Evolutionary conservation across 2,329 filamentous ascomycete genomes (phyloP).

Genomic region (Penicillium hordei): DNA sequence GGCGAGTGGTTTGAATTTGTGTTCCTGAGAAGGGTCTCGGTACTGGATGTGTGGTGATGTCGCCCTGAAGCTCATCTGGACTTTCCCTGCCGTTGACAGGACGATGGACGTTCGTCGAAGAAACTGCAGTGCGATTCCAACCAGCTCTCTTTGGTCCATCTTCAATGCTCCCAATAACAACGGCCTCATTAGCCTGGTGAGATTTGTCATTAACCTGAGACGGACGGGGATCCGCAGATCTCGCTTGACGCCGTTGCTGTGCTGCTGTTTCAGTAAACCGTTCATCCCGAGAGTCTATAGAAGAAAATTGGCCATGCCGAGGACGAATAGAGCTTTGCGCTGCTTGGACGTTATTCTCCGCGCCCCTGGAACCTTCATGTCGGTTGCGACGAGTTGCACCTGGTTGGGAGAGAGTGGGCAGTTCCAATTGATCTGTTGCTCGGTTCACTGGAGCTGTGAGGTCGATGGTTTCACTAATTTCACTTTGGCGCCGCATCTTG

Average conservation of each 20-base stretch:
- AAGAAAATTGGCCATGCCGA: not conserved
- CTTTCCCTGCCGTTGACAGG: conserved; percentile 33
- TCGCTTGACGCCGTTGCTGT: conserved; percentile 23
- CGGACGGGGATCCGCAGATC: not conserved
- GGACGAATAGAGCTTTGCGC: conserved; percentile 1
- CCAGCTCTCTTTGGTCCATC: not conserved
- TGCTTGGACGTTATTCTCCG: conserved; percentile 21
- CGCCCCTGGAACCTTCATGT: conserved; percentile 22
- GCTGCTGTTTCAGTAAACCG: conserved; percentile 27
- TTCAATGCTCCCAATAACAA: not conserved
- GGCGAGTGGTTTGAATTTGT: conserved; percentile 3
- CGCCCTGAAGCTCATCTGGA: conserved; percentile 43
- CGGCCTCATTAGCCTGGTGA: not conserved
- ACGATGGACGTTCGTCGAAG: conserved; percentile 6
- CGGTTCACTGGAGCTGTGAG: not conserved
- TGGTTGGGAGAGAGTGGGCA: not conserved
- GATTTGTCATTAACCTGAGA: not conserved
- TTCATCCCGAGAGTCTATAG: conserved; percentile 22
- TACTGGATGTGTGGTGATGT: conserved; percentile 29
- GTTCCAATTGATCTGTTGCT: not conserved
- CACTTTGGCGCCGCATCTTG: conserved; percentile 33
- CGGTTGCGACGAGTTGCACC: not conserved
- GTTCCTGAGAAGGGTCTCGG: conserved; percentile 12
- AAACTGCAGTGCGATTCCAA: not conserved
- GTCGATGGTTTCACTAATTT: not conserved